Conservation (phyloP, 164 flowering plant genomes). For the Chloranthus sessilifolius region DNA sequence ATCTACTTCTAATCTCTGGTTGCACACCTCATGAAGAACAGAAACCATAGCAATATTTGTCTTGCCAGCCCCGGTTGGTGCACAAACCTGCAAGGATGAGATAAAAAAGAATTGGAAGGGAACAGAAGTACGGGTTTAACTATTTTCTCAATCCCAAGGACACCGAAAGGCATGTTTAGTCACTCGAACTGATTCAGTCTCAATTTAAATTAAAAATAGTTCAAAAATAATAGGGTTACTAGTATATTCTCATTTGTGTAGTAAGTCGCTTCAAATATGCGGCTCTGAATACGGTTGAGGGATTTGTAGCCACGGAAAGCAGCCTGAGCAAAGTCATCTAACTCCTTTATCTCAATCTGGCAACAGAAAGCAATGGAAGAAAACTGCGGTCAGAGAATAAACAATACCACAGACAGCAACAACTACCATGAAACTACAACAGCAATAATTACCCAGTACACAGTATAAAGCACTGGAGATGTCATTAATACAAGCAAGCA, state of each 20-base stretch:
- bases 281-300: conserved; percentile 93
- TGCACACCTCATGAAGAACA: conserved; percentile 77
- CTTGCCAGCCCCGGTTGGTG: conserved; percentile 99
- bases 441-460: too few species aligned
- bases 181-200: too few species aligned
- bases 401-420: too few species aligned
- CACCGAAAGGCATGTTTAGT: conserved; percentile 1
- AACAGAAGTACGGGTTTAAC: neutral
- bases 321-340: conserved; percentile 98
- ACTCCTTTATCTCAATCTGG: conserved; percentile 90
- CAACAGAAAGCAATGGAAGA: conserved; percentile 7
- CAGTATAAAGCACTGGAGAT: too few species aligned
- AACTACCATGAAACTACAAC: too few species aligned
- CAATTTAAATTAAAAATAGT: neutral
- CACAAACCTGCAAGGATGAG: conserved; percentile 76
- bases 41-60: conserved; percentile 98
- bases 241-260: conserved; percentile 85
- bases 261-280: conserved; percentile 78
- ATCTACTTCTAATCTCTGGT: neutral
- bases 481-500: too few species aligned
- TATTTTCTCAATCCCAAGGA: neutral
- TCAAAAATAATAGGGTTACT: conserved; percentile 24
- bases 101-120: neutral
- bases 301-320: conserved; percentile 92
- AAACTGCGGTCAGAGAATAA: neutral